Evolutionary conservation across 2,329 filamentous ascomycete genomes (phyloP).

Genomic region (Ceratocystis variospora): DNA sequence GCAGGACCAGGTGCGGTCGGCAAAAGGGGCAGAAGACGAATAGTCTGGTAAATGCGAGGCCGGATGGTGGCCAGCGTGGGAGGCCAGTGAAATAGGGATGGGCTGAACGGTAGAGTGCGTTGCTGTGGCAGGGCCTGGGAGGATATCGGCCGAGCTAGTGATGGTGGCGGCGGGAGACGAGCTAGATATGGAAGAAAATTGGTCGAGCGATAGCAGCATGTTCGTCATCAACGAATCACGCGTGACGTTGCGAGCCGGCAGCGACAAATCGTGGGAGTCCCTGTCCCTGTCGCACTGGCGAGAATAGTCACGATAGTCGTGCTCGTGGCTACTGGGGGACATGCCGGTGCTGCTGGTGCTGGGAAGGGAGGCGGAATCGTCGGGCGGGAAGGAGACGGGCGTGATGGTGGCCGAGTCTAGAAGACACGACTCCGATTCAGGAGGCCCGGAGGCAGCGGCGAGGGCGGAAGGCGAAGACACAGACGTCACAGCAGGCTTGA

Average conservation of each 20-base stretch:
- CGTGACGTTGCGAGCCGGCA: constrained; percentile 61
- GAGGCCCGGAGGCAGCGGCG: background rate
- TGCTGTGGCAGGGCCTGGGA: constrained; percentile 6
- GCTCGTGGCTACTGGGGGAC: constrained; percentile 26
- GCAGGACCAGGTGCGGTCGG: constrained; percentile 20
- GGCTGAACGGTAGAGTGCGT: constrained; percentile 22
- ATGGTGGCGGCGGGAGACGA: constrained; percentile 31
- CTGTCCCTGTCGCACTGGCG: constrained; percentile 36
- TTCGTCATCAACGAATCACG: constrained; percentile 90
- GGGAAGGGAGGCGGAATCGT: background rate
- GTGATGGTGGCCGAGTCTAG: constrained; percentile 28
- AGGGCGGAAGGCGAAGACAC: background rate
- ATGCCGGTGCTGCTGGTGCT: constrained; percentile 24
- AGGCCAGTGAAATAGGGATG: constrained; percentile 11
- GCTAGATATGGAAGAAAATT: constrained; percentile 41
- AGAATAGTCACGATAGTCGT: constrained; percentile 19
- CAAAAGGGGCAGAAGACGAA: constrained; percentile 12
- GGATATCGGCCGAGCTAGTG: constrained; percentile 19
- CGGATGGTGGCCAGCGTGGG: constrained; percentile 9
- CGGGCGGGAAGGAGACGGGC: constrained; percentile 23
- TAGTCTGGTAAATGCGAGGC: background rate
- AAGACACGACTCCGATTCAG: constrained; percentile 25
- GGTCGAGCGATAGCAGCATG: constrained; percentile 86
- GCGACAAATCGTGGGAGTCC: constrained; percentile 75
- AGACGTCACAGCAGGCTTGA: background rate